These are phyloP conservation scores for Rhododendron mucronatum DNA, from an alignment of 148 eudicot species.

Conservation along the genomic window DNA sequence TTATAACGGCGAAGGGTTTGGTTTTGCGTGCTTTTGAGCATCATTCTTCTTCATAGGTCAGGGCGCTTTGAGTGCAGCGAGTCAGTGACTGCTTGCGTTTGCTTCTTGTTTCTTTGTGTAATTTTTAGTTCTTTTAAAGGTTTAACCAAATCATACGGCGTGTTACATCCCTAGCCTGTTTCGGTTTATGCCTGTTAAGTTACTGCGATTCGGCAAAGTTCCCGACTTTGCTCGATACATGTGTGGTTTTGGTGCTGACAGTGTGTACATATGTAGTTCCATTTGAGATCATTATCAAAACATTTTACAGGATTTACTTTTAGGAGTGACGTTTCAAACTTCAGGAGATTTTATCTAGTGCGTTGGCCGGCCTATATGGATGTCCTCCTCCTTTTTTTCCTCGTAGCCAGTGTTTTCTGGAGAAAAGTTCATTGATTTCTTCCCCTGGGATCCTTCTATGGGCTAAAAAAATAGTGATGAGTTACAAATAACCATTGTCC, in stretches of 20 bases:
- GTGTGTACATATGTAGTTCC: neutral
- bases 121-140: neutral
- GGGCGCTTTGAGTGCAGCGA: neutral
- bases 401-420: too few species aligned
- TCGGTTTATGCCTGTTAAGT: neutral
- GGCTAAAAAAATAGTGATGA: too few species aligned
- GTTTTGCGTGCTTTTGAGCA: neutral
- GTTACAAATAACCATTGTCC: too few species aligned
- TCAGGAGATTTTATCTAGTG: too few species aligned
- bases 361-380: too few species aligned
- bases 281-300: too few species aligned
- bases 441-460: too few species aligned
- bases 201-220: neutral
- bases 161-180: neutral
- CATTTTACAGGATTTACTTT: too few species aligned
- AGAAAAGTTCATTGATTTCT: too few species aligned
- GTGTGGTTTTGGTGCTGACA: neutral
- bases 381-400: too few species aligned
- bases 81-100: neutral
- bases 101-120: neutral
- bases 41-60: neutral
- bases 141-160: neutral
- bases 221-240: neutral
- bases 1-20: neutral
- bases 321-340: too few species aligned